A percentile compares a stretch with the other conserved stretches of the same genome.
Evolutionary conservation across 768 basidiomycete genomes (phyloP).

Genomic region (Mycena indigotica): DNA sequence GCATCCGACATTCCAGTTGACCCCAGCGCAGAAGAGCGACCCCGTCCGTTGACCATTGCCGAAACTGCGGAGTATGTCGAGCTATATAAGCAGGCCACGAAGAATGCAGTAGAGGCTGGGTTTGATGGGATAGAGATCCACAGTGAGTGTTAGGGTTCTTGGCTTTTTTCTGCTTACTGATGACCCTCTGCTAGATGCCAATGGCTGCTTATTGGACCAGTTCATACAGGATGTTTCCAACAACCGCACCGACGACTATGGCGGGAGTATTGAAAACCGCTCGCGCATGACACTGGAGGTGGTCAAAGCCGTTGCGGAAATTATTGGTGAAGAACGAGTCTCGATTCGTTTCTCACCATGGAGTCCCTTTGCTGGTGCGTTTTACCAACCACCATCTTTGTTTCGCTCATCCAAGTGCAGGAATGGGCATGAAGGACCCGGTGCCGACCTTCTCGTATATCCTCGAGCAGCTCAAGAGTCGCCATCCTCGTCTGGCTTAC

Average conservation of each 20-base stretch:
- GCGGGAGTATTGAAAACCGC: slow-evolving; percentile 53
- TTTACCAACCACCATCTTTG: too few species aligned
- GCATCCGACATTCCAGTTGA: slow-evolving; percentile 25
- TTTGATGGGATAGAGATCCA: slow-evolving; percentile 43
- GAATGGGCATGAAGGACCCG: slow-evolving; percentile 34
- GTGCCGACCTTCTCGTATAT: slow-evolving; percentile 36
- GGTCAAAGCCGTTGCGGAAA: slow-evolving; percentile 40
- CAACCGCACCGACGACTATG: slow-evolving; percentile 52
- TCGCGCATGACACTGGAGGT: slow-evolving; percentile 47
- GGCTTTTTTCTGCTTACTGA: background rate
- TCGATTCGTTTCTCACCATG: slow-evolving; percentile 45
- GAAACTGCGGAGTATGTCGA: slow-evolving; percentile 37
- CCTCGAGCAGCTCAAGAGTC: slow-evolving; percentile 25
- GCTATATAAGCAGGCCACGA: slow-evolving; percentile 34
- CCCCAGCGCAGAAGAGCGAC: slow-evolving; percentile 14
- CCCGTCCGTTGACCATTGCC: slow-evolving; percentile 18
- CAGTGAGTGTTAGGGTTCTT: slow-evolving; percentile 12
- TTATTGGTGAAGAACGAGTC: slow-evolving; percentile 43
- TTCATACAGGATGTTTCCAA: slow-evolving; percentile 47
- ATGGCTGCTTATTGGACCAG: slow-evolving; percentile 41
- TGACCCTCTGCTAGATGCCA: slow-evolving; percentile 2
- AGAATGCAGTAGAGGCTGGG: slow-evolving; percentile 34
- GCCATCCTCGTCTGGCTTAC: slow-evolving; percentile 39
- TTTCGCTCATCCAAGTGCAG: slow-evolving; percentile 15
- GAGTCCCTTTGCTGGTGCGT: slow-evolving; percentile 32